phyloP scores from a whole-genome alignment of 257 asterid genomes.

The Linaria vulgaris region DNA sequence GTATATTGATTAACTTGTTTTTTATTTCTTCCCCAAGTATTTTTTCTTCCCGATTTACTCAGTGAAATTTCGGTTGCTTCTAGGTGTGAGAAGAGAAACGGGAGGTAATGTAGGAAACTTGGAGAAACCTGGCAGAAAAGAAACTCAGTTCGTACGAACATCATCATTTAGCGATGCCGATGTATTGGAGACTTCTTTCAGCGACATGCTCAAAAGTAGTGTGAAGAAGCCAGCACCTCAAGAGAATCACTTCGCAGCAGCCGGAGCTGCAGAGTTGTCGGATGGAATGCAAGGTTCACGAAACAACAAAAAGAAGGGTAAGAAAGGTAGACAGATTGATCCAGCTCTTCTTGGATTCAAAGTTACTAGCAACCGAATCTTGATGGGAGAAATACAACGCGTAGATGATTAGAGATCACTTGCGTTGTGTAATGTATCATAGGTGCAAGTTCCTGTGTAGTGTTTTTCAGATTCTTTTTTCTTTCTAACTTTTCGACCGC shows the following conservation, averaged over 20 bases:
- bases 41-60: background rate
- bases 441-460: background rate
- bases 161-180: constrained; percentile 81
- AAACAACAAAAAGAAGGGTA: constrained; percentile 87
- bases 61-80: background rate
- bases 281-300: constrained; percentile 50
- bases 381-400: constrained; percentile 99
- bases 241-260: constrained; percentile 14
- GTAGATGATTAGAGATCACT: constrained; percentile 54
- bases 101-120: constrained; percentile 42
- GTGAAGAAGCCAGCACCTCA: constrained; percentile 57
- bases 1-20: no score
- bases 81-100: constrained; percentile 51
- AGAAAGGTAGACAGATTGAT: constrained; percentile 94
- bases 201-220: constrained; percentile 91
- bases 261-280: constrained; percentile 36
- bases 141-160: constrained; percentile 57
- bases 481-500: no score
- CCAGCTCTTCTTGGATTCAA: constrained; percentile 98
- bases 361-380: constrained; percentile 95
- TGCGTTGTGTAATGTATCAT: background rate
- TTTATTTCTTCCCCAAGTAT: background rate
- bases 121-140: constrained; percentile 55
- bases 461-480: background rate
- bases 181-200: constrained; percentile 77